These are phyloP conservation scores for Sporothrix luriei DNA, from an alignment of 2,329 filamentous ascomycete genomes.

Conservation along the genomic window DNA sequence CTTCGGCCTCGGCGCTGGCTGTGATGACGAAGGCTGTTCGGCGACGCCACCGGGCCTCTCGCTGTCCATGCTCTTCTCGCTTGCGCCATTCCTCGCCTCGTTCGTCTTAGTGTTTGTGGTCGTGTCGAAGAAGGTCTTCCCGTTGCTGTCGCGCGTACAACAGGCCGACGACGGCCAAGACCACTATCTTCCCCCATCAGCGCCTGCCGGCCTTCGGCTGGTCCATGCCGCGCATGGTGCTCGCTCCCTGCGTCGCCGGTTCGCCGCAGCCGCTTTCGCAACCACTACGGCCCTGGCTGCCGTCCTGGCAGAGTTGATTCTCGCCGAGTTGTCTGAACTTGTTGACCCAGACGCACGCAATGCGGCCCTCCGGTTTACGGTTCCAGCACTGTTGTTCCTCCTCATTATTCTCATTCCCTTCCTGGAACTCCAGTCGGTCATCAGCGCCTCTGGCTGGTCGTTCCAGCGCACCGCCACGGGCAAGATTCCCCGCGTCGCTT, in stretches of 20 bases:
- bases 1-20: slow-evolving; percentile 46
- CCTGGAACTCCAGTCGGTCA: slow-evolving; percentile 71
- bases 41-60: slow-evolving; percentile 49
- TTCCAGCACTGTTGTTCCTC: slow-evolving; percentile 70
- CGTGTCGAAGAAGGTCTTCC: slow-evolving; percentile 70
- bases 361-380: slow-evolving; percentile 67
- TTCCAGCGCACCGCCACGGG: slow-evolving; percentile 63
- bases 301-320: slow-evolving; percentile 76
- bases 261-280: slow-evolving; percentile 69
- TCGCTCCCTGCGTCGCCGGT: slow-evolving; percentile 54
- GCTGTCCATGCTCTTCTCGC: slow-evolving; percentile 52
- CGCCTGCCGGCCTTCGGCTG: slow-evolving; percentile 61
- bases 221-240: slow-evolving; percentile 61
- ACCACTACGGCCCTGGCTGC: slow-evolving; percentile 75
- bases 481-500: slow-evolving; percentile 60
- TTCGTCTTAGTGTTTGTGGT: slow-evolving; percentile 65
- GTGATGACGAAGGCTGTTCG: slow-evolving; percentile 62
- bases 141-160: slow-evolving; percentile 64
- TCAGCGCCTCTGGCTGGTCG: slow-evolving; percentile 61
- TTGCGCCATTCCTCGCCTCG: slow-evolving; percentile 71
- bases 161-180: slow-evolving; percentile 59
- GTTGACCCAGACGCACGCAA: slow-evolving; percentile 68
- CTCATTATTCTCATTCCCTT: slow-evolving; percentile 76
- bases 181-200: slow-evolving; percentile 63
- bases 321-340: slow-evolving; percentile 80